Conservation (phyloP, 176 grass and related monocot genomes). For the Cocos nucifera region DNA sequence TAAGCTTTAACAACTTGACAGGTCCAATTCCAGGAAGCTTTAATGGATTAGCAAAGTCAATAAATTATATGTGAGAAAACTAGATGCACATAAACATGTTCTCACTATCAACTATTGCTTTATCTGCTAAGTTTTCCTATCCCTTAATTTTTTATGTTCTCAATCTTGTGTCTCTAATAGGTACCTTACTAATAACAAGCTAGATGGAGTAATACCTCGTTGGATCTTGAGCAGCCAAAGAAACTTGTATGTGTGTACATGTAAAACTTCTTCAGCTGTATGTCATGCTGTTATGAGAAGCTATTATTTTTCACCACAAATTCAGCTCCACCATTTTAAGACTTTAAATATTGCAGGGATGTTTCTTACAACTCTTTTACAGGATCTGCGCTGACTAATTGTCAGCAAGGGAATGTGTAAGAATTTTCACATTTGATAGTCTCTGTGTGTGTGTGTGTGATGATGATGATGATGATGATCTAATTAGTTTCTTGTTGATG, state of each 20-base stretch:
- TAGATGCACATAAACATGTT: background rate
- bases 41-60: background rate
- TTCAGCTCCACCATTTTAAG: too few relatives aligned
- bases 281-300: too few relatives aligned
- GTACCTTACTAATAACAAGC: slow-evolving; percentile 13
- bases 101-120: background rate
- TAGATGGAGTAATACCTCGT: background rate
- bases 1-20: slow-evolving; percentile 14
- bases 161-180: background rate
- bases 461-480: too few relatives aligned
- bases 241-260: background rate
- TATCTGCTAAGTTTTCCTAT: background rate
- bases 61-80: background rate
- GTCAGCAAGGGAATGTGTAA: slow-evolving; percentile 1
- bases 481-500: too few relatives aligned
- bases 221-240: background rate
- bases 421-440: background rate
- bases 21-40: slow-evolving; percentile 6
- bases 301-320: too few relatives aligned
- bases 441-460: too few relatives aligned
- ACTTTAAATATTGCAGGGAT: slow-evolving; percentile 1
- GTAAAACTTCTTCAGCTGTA: too few relatives aligned
- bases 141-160: background rate
- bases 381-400: background rate
- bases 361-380: slow-evolving; percentile 15